These are phyloP conservation scores for Termitomyces sp. DNA, from an alignment of 768 basidiomycete genomes.

Conservation along the genomic window DNA sequence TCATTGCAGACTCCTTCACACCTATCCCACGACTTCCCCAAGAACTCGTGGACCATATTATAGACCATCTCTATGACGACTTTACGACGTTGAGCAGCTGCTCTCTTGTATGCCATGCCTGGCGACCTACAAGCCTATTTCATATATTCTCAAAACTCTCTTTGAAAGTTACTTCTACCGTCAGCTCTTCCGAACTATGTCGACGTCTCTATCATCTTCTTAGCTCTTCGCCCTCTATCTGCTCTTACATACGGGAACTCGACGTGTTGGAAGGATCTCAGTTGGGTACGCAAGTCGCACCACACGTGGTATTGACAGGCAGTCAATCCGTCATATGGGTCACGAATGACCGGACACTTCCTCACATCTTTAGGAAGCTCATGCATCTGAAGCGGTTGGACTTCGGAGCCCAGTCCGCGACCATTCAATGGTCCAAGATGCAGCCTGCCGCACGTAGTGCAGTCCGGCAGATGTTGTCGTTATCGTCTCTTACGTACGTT, in stretches of 20 bases:
- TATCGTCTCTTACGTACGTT: slow-evolving; percentile 32
- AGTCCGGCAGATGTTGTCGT: slow-evolving; percentile 30
- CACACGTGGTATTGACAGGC: slow-evolving; percentile 19
- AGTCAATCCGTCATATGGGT: slow-evolving; percentile 34
- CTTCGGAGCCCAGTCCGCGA: slow-evolving; percentile 30
- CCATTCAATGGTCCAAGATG: slow-evolving; percentile 34
- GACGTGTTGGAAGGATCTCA: slow-evolving; percentile 38
- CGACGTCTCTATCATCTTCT: slow-evolving; percentile 32
- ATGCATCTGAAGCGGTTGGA: slow-evolving; percentile 35
- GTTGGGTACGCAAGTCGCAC: slow-evolving; percentile 19
- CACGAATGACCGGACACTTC: slow-evolving; percentile 33
- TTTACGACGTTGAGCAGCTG: slow-evolving; percentile 26
- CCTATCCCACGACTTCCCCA: slow-evolving; percentile 32
- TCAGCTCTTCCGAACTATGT: slow-evolving; percentile 28
- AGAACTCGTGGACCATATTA: slow-evolving; percentile 44
- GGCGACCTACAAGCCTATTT: slow-evolving; percentile 34
- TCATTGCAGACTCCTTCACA: neutral
- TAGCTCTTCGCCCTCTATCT: slow-evolving; percentile 27
- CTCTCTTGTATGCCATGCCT: slow-evolving; percentile 34
- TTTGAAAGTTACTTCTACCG: slow-evolving; percentile 23
- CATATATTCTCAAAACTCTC: slow-evolving; percentile 38
- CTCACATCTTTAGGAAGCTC: slow-evolving; percentile 31
- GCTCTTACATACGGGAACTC: slow-evolving; percentile 31
- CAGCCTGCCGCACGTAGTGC: slow-evolving; percentile 31
- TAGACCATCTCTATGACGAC: slow-evolving; percentile 41